A percentile compares a stretch with the other conserved stretches of the same genome.
Conservation (phyloP, 2,329 filamentous ascomycete species). For the Thelonectria rubi region DNA sequence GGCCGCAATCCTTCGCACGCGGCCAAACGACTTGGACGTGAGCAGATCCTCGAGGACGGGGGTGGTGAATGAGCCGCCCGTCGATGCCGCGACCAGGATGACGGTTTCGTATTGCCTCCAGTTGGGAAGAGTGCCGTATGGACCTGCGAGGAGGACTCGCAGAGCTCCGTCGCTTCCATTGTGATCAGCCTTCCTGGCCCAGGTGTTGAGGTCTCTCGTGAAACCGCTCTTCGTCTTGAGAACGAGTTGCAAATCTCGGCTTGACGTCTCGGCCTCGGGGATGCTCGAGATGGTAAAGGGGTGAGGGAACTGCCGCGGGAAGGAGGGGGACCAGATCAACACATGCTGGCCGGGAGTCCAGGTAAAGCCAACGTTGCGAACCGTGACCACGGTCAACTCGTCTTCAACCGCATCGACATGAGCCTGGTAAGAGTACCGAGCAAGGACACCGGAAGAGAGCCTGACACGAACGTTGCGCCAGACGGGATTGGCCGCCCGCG, state of each 20-base stretch:
- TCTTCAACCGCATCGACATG: slow-evolving; percentile 30
- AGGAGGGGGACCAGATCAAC: slow-evolving; percentile 39
- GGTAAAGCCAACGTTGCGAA: slow-evolving; percentile 33
- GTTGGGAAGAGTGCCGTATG: slow-evolving; percentile 34
- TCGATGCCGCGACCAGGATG: slow-evolving; percentile 35
- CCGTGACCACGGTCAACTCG: slow-evolving; percentile 34
- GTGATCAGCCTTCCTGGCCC: slow-evolving; percentile 32
- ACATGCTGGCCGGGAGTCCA: slow-evolving; percentile 42
- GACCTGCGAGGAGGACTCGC: slow-evolving; percentile 35
- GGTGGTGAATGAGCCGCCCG: slow-evolving; percentile 37
- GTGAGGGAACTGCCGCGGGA: slow-evolving; percentile 38
- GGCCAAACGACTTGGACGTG: slow-evolving; percentile 29
- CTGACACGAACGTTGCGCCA: slow-evolving; percentile 38
- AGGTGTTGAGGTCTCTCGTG: slow-evolving; percentile 35
- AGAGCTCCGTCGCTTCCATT: slow-evolving; percentile 26
- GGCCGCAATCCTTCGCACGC: slow-evolving; percentile 35
- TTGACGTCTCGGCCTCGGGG: slow-evolving; percentile 11
- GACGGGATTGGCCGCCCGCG: slow-evolving; percentile 39
- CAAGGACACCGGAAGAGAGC: slow-evolving; percentile 22
- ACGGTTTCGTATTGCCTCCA: slow-evolving; percentile 41
- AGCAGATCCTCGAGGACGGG: slow-evolving; percentile 37
- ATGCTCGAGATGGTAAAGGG: slow-evolving; percentile 39
- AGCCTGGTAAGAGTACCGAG: slow-evolving; percentile 35
- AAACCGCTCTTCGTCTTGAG: slow-evolving; percentile 40
- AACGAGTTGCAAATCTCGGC: slow-evolving; percentile 34